Evolutionary conservation across 306 rosid species (phyloP).

Genomic region (Begonia loranthoides): DNA sequence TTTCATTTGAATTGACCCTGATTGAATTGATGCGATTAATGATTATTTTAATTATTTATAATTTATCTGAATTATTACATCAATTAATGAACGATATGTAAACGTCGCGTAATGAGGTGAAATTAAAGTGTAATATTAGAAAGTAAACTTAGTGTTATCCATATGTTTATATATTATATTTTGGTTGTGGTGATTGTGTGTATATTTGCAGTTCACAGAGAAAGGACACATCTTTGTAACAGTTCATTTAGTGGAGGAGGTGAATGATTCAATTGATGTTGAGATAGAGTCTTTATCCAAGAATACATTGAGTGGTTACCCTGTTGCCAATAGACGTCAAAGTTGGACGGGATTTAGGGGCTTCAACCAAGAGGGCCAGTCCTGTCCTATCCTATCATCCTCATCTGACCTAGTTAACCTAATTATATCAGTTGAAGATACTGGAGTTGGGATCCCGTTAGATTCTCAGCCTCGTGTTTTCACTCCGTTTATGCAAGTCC

Average conservation of each 20-base stretch:
- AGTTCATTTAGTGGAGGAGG: slow-evolving; percentile 75
- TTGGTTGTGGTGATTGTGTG: too few species aligned
- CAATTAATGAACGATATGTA: too few species aligned
- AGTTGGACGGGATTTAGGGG: slow-evolving; percentile 72
- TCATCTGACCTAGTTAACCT: slow-evolving; percentile 45
- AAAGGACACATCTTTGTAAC: slow-evolving; percentile 92
- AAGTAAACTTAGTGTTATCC: too few species aligned
- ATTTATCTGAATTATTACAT: too few species aligned
- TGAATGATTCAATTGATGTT: slow-evolving; percentile 52
- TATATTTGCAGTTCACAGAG: slow-evolving; percentile 63
- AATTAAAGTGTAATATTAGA: too few species aligned
- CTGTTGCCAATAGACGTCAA: slow-evolving; percentile 39
- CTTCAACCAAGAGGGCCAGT: slow-evolving; percentile 38
- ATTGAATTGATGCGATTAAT: too few species aligned
- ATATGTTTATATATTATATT: too few species aligned
- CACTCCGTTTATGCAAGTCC: slow-evolving; percentile 98
- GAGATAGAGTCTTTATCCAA: slow-evolving; percentile 43
- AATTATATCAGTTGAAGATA: slow-evolving; percentile 92
- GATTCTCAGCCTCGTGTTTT: slow-evolving; percentile 64
- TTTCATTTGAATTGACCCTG: too few species aligned
- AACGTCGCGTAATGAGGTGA: too few species aligned
- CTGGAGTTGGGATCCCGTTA: slow-evolving; percentile 81
- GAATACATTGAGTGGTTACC: slow-evolving; percentile 80
- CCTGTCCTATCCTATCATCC: slow-evolving; percentile 36
- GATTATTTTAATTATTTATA: neutral